A percentile compares a stretch with the other conserved stretches of the same genome.
Conservation (phyloP, 441 rosid species). For the Flueggea neowawraea region DNA sequence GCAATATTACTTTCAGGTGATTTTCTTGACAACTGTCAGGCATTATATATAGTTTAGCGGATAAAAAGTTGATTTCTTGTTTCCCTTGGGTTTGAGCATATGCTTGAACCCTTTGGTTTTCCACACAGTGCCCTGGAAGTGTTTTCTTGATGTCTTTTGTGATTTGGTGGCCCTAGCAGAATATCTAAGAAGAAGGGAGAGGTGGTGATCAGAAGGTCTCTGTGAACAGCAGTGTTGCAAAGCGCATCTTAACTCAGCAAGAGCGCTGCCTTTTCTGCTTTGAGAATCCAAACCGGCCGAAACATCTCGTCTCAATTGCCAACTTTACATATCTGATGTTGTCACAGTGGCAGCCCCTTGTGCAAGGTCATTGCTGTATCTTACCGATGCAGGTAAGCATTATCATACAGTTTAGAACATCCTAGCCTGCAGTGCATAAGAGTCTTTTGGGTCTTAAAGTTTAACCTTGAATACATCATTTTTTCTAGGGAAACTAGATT, state of each 20-base stretch:
- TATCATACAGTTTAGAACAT: background rate
- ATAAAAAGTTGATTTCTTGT: too few species aligned
- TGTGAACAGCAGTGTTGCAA: constrained; percentile 35
- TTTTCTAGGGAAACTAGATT: background rate
- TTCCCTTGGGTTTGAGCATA: background rate
- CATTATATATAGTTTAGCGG: too few species aligned
- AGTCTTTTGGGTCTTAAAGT: background rate
- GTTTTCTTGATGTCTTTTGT: too few species aligned
- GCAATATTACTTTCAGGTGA: background rate
- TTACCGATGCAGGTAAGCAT: constrained; percentile 64
- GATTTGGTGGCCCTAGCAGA: constrained; percentile 39
- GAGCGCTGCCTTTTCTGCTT: constrained; percentile 91
- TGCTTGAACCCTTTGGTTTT: too few species aligned
- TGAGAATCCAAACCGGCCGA: constrained; percentile 84
- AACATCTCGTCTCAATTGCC: constrained; percentile 83
- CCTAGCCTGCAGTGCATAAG: background rate
- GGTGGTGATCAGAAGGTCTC: constrained; percentile 30
- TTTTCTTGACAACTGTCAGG: background rate
- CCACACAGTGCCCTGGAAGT: too few species aligned
- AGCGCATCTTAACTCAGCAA: constrained; percentile 76
- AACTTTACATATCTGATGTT: constrained; percentile 85
- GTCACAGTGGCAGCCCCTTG: constrained; percentile 71
- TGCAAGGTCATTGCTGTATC: constrained; percentile 91
- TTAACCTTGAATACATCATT: background rate
- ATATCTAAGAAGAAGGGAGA: constrained; percentile 41